Base-by-base conservation (phyloP, 1,284 basidiomycete species). In the Puccinia polysora region DNA sequence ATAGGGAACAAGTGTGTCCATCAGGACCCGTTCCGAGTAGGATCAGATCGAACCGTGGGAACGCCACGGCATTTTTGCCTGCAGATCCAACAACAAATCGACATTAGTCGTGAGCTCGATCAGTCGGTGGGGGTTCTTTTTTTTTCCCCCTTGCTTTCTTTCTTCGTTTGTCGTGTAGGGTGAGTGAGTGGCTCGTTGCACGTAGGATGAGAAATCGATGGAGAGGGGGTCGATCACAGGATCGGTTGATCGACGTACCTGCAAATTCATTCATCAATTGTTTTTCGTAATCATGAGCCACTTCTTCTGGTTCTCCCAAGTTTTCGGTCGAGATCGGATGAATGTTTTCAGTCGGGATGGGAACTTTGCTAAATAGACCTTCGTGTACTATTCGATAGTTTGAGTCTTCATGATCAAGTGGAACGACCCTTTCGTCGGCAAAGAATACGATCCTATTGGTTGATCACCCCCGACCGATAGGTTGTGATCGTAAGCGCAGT, bases 1-100 rank as follows among this genome's bases (percentile, higher is more conserved):
- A 98, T 75, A 98, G 87, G 14, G 90, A 93, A 76, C 89, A 92
- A 28, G 94, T 97, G 83, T 98, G 96, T 25, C 95, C 95, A 79
- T 97, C 95, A 4, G 89, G 88, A 23, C 93, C 93, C 85, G 92
- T 87, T 64, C 93, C 93, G 65, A 97, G 87, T 53, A 97, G 86
- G 81, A 96, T 89, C 77, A 97, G 86, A 80, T 97, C 93, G 80
- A 97, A 96, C 55, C 93, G 84, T 74, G 93, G 93, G 84, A 95
- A 97, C 74, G 91, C 87, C 12, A 92, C 92, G 2, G 91, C 84
- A 80, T 95, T 90, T 78, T 87, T 89, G 77, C 88, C 87, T 0
- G 91, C 91, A 80, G 1, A 58, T 12, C 25, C 36, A 65, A 1
- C 25, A 36, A 28, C 20, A 25, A 34, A 30, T 56, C 28, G 38